Evolutionary conservation across 768 basidiomycete species (phyloP), one percentile per base, ranked within the genome.

Genomic region (Mycena floridula): DNA sequence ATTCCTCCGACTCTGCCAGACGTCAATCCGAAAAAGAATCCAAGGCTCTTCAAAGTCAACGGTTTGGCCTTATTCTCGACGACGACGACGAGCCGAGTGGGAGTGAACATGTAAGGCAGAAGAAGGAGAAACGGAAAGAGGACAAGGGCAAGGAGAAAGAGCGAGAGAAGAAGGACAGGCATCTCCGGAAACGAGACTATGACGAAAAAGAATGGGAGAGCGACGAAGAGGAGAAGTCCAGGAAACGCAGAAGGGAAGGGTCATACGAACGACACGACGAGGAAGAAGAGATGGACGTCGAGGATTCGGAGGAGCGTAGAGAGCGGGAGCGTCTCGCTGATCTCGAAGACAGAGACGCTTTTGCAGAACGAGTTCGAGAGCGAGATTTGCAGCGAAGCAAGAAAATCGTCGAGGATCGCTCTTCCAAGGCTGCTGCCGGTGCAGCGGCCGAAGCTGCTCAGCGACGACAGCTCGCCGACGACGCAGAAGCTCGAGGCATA

Each of bases 331-430:
- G 89, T 20, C 44, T 81, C 38, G 78, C 85, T 57, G 96, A 99
- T 53, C 48, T 89, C 16, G 73, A 76, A 50, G 95, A 96, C 49
- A 74, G 96, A 48, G 96, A 99, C 61, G 95, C 84, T 13, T 96
- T 99, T 54, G 86, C 95, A 4, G 85, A 90, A 49, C 83, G 96
- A 4, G 76, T 99, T 50, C 78, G 76, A 58, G 76, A 82, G 44
- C 81, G 85, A 37, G 95, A 99, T 63, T 72, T 74, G 54, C 86
- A 91, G 60, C 79, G 74, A 61, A 89, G 86, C 36, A 96, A 94
- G 68, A 90, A 89, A 56, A 61, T 99, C 15, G 85, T 96, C 24
- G 88, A 93, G 59, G 95, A 98, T 60, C 82, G 87, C 16, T 93
- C 92, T 23, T 88, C 89, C 20, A 87, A 84, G 59, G 65, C 68